Conservation (phyloP, 257 asterid genomes). For the Nyctanthes arbortristis region DNA sequence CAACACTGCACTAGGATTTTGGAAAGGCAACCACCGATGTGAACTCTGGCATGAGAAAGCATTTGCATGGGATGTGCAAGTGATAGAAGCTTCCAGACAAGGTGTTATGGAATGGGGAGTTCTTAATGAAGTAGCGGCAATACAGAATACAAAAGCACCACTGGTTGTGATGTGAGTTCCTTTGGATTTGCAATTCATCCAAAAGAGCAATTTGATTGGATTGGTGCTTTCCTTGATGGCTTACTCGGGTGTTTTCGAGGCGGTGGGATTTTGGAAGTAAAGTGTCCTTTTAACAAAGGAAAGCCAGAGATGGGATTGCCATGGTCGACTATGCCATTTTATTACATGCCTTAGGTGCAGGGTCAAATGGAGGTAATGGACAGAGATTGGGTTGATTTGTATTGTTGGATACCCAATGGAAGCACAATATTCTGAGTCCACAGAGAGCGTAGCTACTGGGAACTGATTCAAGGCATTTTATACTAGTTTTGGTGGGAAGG, state of each 20-base stretch:
- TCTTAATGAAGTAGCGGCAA: conserved; percentile 73
- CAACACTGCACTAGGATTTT: conserved; percentile 87
- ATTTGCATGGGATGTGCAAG: conserved; percentile 41
- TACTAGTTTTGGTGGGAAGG: conserved; percentile 98
- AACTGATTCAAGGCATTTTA: conserved; percentile 60
- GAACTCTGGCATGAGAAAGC: conserved; percentile 94
- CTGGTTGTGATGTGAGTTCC: conserved; percentile 73
- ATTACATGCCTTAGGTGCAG: conserved; percentile 97
- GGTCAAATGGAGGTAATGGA: conserved; percentile 98
- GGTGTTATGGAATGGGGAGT: conserved; percentile 97
- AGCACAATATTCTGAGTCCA: conserved; percentile 76
- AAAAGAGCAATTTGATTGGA: conserved; percentile 66
- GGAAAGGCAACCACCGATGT: conserved; percentile 85
- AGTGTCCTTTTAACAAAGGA: conserved; percentile 93
- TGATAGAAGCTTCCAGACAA: conserved; percentile 33
- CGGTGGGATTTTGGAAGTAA: conserved; percentile 91
- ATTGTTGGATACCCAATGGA: conserved; percentile 95
- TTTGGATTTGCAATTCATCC: conserved; percentile 78
- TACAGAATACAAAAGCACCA: conserved; percentile 86
- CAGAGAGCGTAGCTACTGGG: conserved; percentile 81
- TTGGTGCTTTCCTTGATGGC: conserved; percentile 98
- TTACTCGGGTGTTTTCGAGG: conserved; percentile 60
- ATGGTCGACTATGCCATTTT: conserved; percentile 77
- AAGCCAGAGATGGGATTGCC: conserved; percentile 82
- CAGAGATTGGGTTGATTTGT: conserved; percentile 88